Conservation (phyloP, 2,329 filamentous ascomycete genomes). For the Pseudogymnoascus sp. region DNA sequence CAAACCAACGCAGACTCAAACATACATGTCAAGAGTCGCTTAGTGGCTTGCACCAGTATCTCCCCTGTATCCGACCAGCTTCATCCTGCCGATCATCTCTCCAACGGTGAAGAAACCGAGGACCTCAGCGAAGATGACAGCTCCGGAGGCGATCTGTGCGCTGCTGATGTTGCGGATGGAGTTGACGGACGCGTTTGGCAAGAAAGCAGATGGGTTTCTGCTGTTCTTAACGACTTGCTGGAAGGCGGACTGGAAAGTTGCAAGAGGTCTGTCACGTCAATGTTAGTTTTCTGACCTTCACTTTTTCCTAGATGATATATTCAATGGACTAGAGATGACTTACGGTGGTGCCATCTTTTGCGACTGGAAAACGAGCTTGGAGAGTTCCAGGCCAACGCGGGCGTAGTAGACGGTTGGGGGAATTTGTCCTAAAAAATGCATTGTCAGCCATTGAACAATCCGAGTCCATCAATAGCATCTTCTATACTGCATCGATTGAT, state of each 20-base stretch:
- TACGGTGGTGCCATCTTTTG: slow-evolving; percentile 96
- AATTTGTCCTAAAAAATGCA: slow-evolving; percentile 56
- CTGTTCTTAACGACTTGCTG: slow-evolving; percentile 63
- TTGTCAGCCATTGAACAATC: slow-evolving; percentile 13
- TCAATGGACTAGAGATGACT: slow-evolving; percentile 34
- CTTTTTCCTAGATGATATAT: background rate
- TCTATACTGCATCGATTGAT: slow-evolving; percentile 10
- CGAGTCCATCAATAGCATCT: slow-evolving; percentile 11
- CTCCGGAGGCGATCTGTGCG: slow-evolving; percentile 62
- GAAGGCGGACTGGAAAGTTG: slow-evolving; percentile 82
- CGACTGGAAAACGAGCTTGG: slow-evolving; percentile 76
- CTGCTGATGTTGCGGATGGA: slow-evolving; percentile 61
- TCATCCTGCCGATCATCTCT: slow-evolving; percentile 92
- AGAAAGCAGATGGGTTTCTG: slow-evolving; percentile 56
- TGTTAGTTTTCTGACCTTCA: background rate
- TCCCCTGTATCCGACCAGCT: slow-evolving; percentile 87
- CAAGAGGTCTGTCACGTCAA: slow-evolving; percentile 49
- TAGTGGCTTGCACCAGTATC: slow-evolving; percentile 53
- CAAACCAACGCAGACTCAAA: background rate
- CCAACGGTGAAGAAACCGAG: slow-evolving; percentile 97
- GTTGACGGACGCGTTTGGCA: slow-evolving; percentile 43
- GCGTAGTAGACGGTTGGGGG: slow-evolving; percentile 88
- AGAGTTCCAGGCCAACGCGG: slow-evolving; percentile 78
- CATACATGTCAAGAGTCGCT: slow-evolving; percentile 10
- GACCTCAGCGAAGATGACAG: slow-evolving; percentile 75